phyloP scores from a whole-genome alignment of 208 protist species.

The Crithidia brevicula region DNA sequence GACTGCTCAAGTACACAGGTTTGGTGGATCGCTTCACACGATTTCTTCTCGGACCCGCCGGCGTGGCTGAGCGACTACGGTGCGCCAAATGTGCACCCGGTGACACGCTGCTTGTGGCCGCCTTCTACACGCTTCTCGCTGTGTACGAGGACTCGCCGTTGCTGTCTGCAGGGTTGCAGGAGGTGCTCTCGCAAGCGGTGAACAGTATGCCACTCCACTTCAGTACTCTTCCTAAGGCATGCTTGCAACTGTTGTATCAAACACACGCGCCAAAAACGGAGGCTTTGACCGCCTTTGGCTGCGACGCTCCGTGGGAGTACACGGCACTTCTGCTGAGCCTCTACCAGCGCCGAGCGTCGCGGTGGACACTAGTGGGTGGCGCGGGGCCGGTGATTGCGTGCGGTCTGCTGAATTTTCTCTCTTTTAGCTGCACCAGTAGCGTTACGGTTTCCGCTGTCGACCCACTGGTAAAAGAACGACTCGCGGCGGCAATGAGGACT shows the following conservation, averaged over 20 bases:
- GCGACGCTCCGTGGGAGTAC: constrained; percentile 29
- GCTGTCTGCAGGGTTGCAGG: constrained; percentile 12
- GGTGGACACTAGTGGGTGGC: constrained; percentile 74
- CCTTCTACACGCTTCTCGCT: constrained; percentile 60
- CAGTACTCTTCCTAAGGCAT: constrained; percentile 13
- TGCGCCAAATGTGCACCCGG: constrained; percentile 49
- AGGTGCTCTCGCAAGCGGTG: constrained; percentile 16
- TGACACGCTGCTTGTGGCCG: constrained; percentile 66
- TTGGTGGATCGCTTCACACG: constrained; percentile 72
- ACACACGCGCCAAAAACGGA: constrained; percentile 46
- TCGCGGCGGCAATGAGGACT: constrained; percentile 52
- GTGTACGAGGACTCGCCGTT: constrained; percentile 27
- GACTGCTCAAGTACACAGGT: constrained; percentile 54
- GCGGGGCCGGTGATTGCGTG: constrained; percentile 51
- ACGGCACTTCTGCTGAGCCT: constrained; percentile 29
- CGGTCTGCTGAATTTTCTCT: constrained; percentile 48
- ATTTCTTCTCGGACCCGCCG: constrained; percentile 34
- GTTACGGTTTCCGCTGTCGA: constrained; percentile 57
- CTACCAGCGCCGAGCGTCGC: constrained; percentile 47
- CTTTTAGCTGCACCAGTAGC: constrained; percentile 54
- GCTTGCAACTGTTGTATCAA: constrained; percentile 53
- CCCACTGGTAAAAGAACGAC: constrained; percentile 34
- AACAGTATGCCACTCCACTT: constrained; percentile 12
- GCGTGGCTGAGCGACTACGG: constrained; percentile 26
- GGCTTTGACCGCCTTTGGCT: constrained; percentile 39